A percentile compares a stretch with the other conserved stretches of the same genome.
Conservation (phyloP, 2,329 filamentous ascomycete genomes). For the Trichoderma breve region DNA sequence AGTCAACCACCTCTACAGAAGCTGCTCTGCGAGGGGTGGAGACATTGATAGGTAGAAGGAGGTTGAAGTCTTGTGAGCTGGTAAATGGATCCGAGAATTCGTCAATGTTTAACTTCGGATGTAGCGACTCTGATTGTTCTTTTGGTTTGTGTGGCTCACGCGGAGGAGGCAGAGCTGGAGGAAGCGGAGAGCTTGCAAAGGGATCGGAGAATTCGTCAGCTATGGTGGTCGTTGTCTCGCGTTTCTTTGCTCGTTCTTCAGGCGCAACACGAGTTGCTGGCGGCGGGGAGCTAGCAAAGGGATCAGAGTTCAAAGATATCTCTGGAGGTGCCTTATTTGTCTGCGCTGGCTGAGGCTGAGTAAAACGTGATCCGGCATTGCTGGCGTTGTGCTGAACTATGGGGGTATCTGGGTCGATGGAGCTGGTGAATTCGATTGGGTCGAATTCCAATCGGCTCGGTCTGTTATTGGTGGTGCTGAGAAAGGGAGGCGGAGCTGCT, state of each 20-base stretch:
- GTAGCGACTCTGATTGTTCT: not conserved
- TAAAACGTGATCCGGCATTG: not conserved
- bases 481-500: not conserved
- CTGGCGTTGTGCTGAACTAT: not conserved
- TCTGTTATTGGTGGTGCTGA: not conserved
- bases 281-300: not conserved
- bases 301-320: not conserved
- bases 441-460: conserved; percentile 22
- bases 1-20: not conserved
- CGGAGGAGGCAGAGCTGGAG: not conserved
- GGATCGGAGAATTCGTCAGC: conserved; percentile 30
- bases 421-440: conserved; percentile 40
- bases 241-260: not conserved
- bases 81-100: conserved; percentile 22
- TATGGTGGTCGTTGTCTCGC: not conserved
- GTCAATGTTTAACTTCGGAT: not conserved
- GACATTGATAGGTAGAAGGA: not conserved
- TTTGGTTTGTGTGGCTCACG: not conserved
- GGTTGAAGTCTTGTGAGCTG: conserved; percentile 22
- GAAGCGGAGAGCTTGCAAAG: conserved; percentile 36
- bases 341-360: not conserved
- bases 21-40: conserved; percentile 3
- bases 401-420: conserved; percentile 25
- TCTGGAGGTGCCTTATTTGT: not conserved
- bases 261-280: not conserved